phyloP scores from a whole-genome alignment of 305 asterid genomes.

The Fraxinus baroniana region DNA sequence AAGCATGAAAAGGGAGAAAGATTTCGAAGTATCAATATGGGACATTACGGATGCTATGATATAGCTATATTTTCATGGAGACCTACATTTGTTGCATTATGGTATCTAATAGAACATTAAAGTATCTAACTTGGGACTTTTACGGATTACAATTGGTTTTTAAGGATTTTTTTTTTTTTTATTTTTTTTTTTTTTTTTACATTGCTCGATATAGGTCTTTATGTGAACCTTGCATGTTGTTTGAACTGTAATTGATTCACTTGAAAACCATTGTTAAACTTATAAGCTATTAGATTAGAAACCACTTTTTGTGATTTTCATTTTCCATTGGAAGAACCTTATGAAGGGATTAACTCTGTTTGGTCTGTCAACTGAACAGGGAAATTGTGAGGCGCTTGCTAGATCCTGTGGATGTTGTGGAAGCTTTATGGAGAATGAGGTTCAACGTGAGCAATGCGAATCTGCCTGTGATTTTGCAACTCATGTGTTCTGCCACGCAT shows the following conservation, averaged over 20 bases:
- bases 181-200: not conserved
- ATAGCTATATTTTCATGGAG: not conserved
- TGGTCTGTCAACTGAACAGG: slow-evolving; percentile 36
- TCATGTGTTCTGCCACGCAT: slow-evolving; percentile 62
- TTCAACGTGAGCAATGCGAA: slow-evolving; percentile 66
- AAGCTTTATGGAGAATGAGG: slow-evolving; percentile 55
- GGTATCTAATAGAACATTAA: not conserved
- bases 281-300: not conserved
- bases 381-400: slow-evolving; percentile 59
- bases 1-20: not conserved
- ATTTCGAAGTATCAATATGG: not conserved
- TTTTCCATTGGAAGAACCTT: not conserved
- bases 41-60: not conserved
- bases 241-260: not conserved
- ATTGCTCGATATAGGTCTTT: not conserved
- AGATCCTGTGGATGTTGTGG: slow-evolving; percentile 68
- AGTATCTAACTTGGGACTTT: not conserved
- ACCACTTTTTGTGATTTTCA: not conserved
- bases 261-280: not conserved
- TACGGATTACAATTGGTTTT: not conserved
- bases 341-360: not conserved
- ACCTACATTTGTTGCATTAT: not conserved
- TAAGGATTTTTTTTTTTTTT: not conserved
- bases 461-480: slow-evolving; percentile 63
- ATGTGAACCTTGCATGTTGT: not conserved